Base-by-base conservation (phyloP, 257 asterid species). In the Lycium ferocissimum region DNA sequence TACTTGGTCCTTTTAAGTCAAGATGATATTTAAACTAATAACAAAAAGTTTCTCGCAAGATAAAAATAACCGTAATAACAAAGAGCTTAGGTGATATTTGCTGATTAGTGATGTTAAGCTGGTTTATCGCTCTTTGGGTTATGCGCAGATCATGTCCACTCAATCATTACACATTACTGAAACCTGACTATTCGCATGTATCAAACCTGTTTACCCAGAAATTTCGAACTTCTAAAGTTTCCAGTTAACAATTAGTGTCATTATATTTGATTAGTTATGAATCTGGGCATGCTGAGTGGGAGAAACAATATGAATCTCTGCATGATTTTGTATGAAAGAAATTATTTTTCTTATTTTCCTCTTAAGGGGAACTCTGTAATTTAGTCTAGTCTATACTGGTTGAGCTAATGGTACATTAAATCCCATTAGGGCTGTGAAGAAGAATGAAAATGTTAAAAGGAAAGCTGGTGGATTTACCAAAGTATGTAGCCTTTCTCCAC, bases 391-490 rank as follows among this genome's bases (percentile, higher is more conserved):
- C 81, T 37, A 26, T 9, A 51, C 47, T 26, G 61, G 65, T 78
- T 78, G 65, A 78, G 62, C 33, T 53, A 53, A 78, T 78, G 65
- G 82, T 53, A 53, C 65, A 7, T 15, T 78, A 37, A 78, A 53
- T 53, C 65, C 84, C 87, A 75, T 84, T 87, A 89, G 95, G 88
- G 76, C 91, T 75, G 91, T 87, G 82, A 89, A 84, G 87, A 91
- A 91, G 90, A 89, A 87, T 65, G 90, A 85, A 80, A 92, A 86
- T 87, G 92, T 86, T 73, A 95, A 91, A 88, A 95, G 83, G 86
- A 89, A 93, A 83, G 94, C 97, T 61, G 97, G 95, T 33, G 99
- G 98, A 79, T 95, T 97, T 90, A 91, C 98, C 87, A 95, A 95
- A 89, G 14, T 91, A 85, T 94, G 98, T 85, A 88, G 93, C 86